These are phyloP conservation scores for Dactylellina sp. DNA, from an alignment of 2,329 filamentous ascomycete species.

Conservation along the genomic window DNA sequence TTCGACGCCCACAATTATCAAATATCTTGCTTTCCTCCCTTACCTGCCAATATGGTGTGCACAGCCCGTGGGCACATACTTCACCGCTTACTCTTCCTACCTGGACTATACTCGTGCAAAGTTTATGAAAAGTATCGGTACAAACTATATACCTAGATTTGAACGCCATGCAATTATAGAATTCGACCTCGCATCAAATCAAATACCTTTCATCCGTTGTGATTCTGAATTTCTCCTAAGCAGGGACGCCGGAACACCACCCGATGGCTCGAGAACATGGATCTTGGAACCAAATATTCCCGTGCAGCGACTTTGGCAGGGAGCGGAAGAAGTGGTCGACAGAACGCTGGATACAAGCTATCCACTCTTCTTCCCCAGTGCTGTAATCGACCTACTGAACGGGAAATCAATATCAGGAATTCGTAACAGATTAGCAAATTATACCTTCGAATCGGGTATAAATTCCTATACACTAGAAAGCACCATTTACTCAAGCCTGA, in stretches of 20 bases:
- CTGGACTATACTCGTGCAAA: background rate
- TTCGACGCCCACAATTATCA: conserved; percentile 24
- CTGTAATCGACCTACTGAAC: conserved; percentile 13
- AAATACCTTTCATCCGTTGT: conserved; percentile 13
- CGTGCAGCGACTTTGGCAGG: conserved; percentile 7
- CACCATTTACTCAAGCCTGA: conserved; percentile 13
- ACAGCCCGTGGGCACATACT: conserved; percentile 10
- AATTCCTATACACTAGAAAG: conserved; percentile 24
- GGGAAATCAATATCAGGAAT: conserved; percentile 9
- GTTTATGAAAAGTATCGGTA: conserved; percentile 1
- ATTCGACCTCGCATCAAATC: conserved; percentile 5
- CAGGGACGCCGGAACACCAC: conserved; percentile 12
- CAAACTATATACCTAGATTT: conserved; percentile 1
- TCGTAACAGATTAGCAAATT: conserved; percentile 7
- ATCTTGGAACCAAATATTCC: conserved; percentile 23
- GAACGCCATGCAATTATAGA: conserved; percentile 15
- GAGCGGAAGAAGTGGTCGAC: background rate
- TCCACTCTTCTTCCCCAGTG: conserved; percentile 3
- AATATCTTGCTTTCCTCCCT: conserved; percentile 30
- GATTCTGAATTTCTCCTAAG: conserved; percentile 14
- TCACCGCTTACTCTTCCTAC: conserved; percentile 12
- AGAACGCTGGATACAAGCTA: conserved; percentile 5
- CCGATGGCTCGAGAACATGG: conserved; percentile 24
- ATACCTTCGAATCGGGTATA: conserved; percentile 18
- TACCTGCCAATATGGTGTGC: conserved; percentile 32